phyloP scores from a whole-genome alignment of 768 basidiomycete species.

The Lactarius hengduanensis region DNA sequence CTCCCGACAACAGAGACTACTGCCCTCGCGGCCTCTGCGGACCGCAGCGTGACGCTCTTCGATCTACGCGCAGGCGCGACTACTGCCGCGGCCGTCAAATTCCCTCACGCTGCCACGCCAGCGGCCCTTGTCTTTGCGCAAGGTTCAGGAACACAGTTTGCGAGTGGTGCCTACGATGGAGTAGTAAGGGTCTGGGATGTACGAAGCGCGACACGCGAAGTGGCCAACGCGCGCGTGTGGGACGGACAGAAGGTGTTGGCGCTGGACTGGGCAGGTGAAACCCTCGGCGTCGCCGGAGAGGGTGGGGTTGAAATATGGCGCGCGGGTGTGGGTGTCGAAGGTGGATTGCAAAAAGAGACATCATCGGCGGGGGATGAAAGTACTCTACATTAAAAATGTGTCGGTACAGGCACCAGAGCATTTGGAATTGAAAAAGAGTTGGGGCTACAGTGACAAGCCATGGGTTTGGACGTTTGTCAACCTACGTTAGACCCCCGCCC shows the following conservation, averaged over 20 bases:
- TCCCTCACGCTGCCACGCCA: constrained; percentile 65
- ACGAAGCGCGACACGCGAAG: constrained; percentile 60
- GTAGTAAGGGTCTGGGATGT: constrained; percentile 77
- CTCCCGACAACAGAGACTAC: constrained; percentile 43
- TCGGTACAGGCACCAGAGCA: not conserved
- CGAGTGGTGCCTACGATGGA: constrained; percentile 78
- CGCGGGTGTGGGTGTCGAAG: constrained; percentile 31
- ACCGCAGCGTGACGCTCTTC: constrained; percentile 69
- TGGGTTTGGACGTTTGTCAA: not conserved
- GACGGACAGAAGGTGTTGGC: constrained; percentile 55
- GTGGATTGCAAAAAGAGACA: constrained; percentile 21
- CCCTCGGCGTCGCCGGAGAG: constrained; percentile 33
- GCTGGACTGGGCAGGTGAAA: constrained; percentile 38
- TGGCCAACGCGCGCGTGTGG: constrained; percentile 64
- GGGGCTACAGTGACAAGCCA: no score
- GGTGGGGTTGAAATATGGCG: constrained; percentile 36
- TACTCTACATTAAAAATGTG: constrained; percentile 8
- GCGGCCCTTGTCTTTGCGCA: constrained; percentile 49
- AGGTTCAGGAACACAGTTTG: constrained; percentile 48
- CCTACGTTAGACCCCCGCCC: constrained; percentile 8
- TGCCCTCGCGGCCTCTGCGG: constrained; percentile 65
- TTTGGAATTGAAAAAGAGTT: not conserved
- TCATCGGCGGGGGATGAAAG: constrained; percentile 3
- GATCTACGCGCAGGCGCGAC: constrained; percentile 54
- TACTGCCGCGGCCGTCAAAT: constrained; percentile 39